These are phyloP conservation scores for Parachlorella kessleri DNA, from an alignment of 139 green algal species.

Conservation along the genomic window DNA sequence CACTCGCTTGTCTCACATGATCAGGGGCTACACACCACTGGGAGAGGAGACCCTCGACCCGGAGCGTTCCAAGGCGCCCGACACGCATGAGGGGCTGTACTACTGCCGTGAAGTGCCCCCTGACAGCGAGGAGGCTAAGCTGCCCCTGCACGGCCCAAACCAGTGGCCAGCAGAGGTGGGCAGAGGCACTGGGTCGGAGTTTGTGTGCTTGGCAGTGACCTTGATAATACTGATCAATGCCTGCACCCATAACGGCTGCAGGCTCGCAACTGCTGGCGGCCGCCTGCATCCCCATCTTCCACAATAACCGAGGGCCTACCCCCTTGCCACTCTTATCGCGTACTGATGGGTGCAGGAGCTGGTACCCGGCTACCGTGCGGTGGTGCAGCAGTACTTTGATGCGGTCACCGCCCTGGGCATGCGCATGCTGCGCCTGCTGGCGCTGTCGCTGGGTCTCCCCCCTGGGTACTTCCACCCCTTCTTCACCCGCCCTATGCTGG, in stretches of 20 bases:
- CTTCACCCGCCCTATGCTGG: conserved; percentile 78
- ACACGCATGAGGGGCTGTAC: conserved; percentile 94
- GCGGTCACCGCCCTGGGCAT: conserved; percentile 42
- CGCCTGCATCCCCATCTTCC: no score
- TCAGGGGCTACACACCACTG: conserved; percentile 55
- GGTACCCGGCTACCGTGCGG: conserved; percentile 58
- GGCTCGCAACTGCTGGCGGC: no score
- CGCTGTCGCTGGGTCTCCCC: conserved; percentile 70
- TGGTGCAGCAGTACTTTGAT: conserved; percentile 62
- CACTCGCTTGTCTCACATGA: no score
- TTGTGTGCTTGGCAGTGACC: no score
- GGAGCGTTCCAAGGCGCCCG: conserved; percentile 53
- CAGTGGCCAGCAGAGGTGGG: conserved; percentile 73
- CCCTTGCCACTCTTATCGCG: background rate
- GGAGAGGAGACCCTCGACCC: conserved; percentile 90
- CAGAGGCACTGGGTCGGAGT: no score
- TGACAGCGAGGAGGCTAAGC: conserved; percentile 47
- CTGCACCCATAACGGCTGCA: no score
- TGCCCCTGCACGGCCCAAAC: conserved; percentile 92
- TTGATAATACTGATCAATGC: no score
- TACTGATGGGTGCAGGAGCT: conserved; percentile 15
- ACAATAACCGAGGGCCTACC: no score
- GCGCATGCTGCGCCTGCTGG: conserved; percentile 80
- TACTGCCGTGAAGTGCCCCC: conserved; percentile 70
- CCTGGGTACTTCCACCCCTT: conserved; percentile 66